Conservation (phyloP, 164 flowering plant genomes). For the Magnolia officinalis region DNA sequence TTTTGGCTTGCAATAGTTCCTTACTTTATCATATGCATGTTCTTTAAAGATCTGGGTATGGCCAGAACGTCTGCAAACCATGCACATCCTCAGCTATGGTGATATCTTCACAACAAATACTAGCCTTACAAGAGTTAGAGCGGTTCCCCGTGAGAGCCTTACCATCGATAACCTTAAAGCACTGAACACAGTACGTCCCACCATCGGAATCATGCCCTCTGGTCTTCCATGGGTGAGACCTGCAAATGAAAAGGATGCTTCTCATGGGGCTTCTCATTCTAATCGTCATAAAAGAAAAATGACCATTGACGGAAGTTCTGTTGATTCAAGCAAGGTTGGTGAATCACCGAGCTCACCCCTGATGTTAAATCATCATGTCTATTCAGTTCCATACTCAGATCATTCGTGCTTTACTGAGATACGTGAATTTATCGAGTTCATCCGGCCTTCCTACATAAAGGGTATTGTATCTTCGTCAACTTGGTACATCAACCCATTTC, state of each 20-base stretch:
- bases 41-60: constrained; percentile 75
- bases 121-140: constrained; percentile 70
- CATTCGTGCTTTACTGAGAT: constrained; percentile 75
- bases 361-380: constrained; percentile 47
- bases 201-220: constrained; percentile 89
- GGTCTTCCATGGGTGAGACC: constrained; percentile 78
- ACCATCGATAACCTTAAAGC: constrained; percentile 41
- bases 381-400: constrained; percentile 70
- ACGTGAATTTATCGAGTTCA: constrained; percentile 53
- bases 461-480: constrained; percentile 74
- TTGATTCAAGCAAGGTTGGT: constrained; percentile 5
- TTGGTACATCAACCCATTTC: constrained; percentile 56
- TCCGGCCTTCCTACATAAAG: constrained; percentile 51
- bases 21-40: background rate
- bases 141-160: constrained; percentile 85
- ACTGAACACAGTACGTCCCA: constrained; percentile 50
- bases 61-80: constrained; percentile 84
- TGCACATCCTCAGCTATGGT: constrained; percentile 74
- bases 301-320: constrained; percentile 1
- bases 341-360: constrained; percentile 18
- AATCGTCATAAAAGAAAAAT: background rate
- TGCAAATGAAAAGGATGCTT: constrained; percentile 21
- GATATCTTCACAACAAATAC: constrained; percentile 77
- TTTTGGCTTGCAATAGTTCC: background rate
- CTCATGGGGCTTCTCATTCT: constrained; percentile 18